These are phyloP conservation scores for Cercospora janseana DNA, from an alignment of 2,329 filamentous ascomycete genomes.

Conservation along the genomic window DNA sequence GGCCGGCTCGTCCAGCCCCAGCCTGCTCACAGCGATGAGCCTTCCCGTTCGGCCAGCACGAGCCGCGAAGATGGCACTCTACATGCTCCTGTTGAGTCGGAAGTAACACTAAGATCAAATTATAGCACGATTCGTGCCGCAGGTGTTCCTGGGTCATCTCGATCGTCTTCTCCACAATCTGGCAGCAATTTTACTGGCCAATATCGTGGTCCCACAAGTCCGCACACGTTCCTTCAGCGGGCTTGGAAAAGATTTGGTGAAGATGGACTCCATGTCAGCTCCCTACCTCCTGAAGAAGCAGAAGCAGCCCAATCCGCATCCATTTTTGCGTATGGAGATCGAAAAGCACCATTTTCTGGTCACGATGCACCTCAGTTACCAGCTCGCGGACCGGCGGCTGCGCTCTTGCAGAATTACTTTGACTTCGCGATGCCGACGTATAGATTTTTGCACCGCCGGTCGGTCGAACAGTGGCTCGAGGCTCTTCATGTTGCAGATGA, in stretches of 20 bases:
- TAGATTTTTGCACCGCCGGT: slow-evolving; percentile 47
- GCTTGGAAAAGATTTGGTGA: slow-evolving; percentile 52
- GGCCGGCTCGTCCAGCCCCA: slow-evolving; percentile 31
- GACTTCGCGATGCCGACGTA: slow-evolving; percentile 46
- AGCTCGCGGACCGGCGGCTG: slow-evolving; percentile 32
- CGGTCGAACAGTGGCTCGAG: slow-evolving; percentile 45
- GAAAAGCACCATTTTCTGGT: slow-evolving; percentile 45
- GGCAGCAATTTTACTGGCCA: slow-evolving; percentile 27
- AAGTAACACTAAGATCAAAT: too few relatives aligned
- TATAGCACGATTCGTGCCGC: too few relatives aligned
- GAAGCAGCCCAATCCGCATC: slow-evolving; percentile 41
- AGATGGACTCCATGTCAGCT: slow-evolving; percentile 16
- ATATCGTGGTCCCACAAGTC: slow-evolving; percentile 32
- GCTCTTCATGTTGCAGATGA: slow-evolving; percentile 48
- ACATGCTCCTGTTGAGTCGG: too few relatives aligned
- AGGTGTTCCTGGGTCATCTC: slow-evolving; percentile 15
- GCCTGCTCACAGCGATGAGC: too few relatives aligned
- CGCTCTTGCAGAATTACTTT: slow-evolving; percentile 44
- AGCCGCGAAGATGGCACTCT: too few relatives aligned
- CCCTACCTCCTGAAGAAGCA: slow-evolving; percentile 16
- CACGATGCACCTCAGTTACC: slow-evolving; percentile 47
- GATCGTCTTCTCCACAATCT: slow-evolving; percentile 23
- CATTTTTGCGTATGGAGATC: slow-evolving; percentile 53
- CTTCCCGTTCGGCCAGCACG: too few relatives aligned
- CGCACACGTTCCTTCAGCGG: slow-evolving; percentile 47